Conservation (phyloP, 495 filamentous ascomycete species). For the Penicillium flavigenum region DNA sequence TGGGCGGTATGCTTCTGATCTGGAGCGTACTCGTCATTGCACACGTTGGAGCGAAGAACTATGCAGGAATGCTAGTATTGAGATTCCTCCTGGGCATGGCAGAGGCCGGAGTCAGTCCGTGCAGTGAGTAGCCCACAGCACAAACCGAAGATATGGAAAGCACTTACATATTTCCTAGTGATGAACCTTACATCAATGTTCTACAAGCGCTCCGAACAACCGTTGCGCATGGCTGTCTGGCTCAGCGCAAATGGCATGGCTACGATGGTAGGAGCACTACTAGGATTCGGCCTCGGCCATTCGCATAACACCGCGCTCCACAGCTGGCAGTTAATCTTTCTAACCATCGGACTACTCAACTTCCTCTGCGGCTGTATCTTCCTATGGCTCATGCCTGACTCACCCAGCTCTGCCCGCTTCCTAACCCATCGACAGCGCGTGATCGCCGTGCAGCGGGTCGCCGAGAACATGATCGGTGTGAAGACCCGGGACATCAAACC, state of each 20-base stretch:
- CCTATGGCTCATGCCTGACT: conserved; percentile 43
- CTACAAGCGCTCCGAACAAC: conserved; percentile 67
- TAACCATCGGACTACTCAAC: conserved; percentile 53
- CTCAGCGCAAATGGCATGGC: conserved; percentile 61
- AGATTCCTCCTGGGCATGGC: conserved; percentile 66
- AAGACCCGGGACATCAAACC: conserved; percentile 40
- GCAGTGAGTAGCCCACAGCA: conserved; percentile 25
- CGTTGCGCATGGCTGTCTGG: conserved; percentile 62
- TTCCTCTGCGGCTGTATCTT: conserved; percentile 45
- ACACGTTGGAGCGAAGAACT: conserved; percentile 57
- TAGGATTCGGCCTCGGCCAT: conserved; percentile 56
- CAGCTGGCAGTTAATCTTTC: conserved; percentile 58
- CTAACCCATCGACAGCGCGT: conserved; percentile 45
- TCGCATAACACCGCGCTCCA: conserved; percentile 39
- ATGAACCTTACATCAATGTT: conserved; percentile 64
- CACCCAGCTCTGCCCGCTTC: conserved; percentile 41
- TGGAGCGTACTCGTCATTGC: conserved; percentile 58
- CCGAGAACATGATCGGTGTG: conserved; percentile 53
- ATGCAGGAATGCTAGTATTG: conserved; percentile 54
- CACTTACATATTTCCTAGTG: conserved; percentile 23
- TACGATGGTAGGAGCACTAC: conserved; percentile 52
- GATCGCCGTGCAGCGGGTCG: conserved; percentile 43
- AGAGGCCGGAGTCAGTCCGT: conserved; percentile 59
- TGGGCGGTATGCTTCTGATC: conserved; percentile 57
- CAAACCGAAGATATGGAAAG: not conserved